Conservation (phyloP, 2,329 filamentous ascomycete species). For the Sphaerulina populicola region DNA sequence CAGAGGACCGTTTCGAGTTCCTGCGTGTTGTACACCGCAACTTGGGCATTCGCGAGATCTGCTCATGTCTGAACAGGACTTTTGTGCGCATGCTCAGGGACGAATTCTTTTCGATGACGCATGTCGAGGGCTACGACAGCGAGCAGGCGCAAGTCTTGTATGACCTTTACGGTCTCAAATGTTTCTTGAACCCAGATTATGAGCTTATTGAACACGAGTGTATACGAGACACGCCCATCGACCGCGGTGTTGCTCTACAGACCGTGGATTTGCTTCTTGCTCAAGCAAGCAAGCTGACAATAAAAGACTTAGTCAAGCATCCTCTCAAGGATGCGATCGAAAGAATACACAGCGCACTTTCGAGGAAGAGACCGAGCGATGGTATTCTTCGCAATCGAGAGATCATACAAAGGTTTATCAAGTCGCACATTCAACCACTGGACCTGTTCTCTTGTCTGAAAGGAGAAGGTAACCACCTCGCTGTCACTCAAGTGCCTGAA, state of each 20-base stretch:
- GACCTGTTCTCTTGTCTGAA: conserved; percentile 71
- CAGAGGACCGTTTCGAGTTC: conserved; percentile 69
- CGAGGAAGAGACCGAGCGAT: conserved; percentile 63
- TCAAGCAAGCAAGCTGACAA: conserved; percentile 72
- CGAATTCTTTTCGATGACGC: conserved; percentile 68
- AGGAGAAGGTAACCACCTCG: conserved; percentile 66
- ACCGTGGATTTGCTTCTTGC: conserved; percentile 76
- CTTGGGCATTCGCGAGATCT: conserved; percentile 74
- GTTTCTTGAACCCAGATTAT: conserved; percentile 33
- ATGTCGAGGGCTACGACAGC: conserved; percentile 73
- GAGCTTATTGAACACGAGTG: conserved; percentile 64
- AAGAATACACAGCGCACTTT: conserved; percentile 81
- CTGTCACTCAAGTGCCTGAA: conserved; percentile 52
- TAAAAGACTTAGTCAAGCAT: conserved; percentile 86
- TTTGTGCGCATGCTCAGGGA: conserved; percentile 84
- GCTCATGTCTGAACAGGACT: conserved; percentile 74
- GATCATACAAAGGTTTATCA: conserved; percentile 71
- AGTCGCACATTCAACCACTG: conserved; percentile 72
- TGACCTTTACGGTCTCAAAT: conserved; percentile 73
- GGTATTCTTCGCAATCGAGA: conserved; percentile 81
- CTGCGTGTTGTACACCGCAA: conserved; percentile 75
- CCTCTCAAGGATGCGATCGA: conserved; percentile 86
- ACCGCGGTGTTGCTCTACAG: conserved; percentile 69
- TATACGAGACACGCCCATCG: conserved; percentile 60
- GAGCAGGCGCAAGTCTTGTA: conserved; percentile 80